These are phyloP conservation scores for Euphrasia confusa DNA, from an alignment of 257 asterid species.

Conservation along the genomic window DNA sequence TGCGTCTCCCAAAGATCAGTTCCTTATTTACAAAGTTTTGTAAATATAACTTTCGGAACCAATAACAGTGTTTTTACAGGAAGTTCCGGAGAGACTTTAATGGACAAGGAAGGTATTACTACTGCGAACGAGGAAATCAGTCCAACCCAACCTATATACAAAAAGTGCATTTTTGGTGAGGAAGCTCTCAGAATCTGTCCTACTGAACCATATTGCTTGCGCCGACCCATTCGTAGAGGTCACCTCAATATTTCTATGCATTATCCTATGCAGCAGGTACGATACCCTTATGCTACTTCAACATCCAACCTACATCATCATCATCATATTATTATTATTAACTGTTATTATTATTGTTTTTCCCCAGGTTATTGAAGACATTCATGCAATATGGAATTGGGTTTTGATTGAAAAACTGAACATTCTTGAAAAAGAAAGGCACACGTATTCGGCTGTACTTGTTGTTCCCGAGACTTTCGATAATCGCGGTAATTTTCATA, in stretches of 20 bases:
- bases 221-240: slow-evolving; percentile 96
- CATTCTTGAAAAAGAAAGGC: slow-evolving; percentile 62
- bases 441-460: slow-evolving; percentile 71
- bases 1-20: slow-evolving; percentile 6
- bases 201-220: slow-evolving; percentile 80
- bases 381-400: slow-evolving; percentile 94
- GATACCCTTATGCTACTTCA: not conserved
- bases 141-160: slow-evolving; percentile 49
- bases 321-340: not conserved
- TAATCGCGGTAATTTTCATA: slow-evolving; percentile 58
- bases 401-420: slow-evolving; percentile 65
- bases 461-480: slow-evolving; percentile 94
- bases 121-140: slow-evolving; percentile 37
- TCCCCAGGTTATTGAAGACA: slow-evolving; percentile 85
- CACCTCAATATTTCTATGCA: slow-evolving; percentile 82
- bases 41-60: slow-evolving; percentile 16
- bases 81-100: slow-evolving; percentile 37
- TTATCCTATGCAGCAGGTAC: slow-evolving; percentile 90
- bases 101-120: slow-evolving; percentile 33
- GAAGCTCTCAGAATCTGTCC: slow-evolving; percentile 84
- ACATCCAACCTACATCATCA: too few relatives aligned
- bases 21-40: not conserved
- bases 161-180: slow-evolving; percentile 84
- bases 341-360: not conserved
- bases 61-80: slow-evolving; percentile 37